Evolutionary conservation across 2,329 filamentous ascomycete species (phyloP).

Genomic region (Ophiostoma tasmaniense): DNA sequence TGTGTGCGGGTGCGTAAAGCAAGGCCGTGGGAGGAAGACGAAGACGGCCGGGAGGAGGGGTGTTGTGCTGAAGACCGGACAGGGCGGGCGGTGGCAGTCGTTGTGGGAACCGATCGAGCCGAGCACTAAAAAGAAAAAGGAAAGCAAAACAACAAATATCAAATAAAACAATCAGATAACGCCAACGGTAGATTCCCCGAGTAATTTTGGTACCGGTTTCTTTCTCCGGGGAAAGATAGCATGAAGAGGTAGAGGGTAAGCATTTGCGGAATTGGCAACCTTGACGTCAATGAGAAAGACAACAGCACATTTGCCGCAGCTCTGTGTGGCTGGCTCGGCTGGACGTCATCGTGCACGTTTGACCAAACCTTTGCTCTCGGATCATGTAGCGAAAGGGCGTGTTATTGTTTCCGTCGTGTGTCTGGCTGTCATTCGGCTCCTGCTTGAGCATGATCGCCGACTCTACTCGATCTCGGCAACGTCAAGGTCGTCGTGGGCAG

Average conservation of each 20-base stretch:
- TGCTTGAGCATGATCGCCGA: not conserved
- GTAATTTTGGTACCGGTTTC: not conserved
- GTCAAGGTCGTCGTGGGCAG: constrained; percentile 88
- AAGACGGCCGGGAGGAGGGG: not conserved
- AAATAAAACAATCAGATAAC: not conserved
- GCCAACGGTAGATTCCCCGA: not conserved
- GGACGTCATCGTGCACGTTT: not conserved
- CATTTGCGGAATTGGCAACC: not conserved
- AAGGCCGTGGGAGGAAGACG: not conserved
- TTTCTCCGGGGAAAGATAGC: not conserved
- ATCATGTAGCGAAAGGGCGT: not conserved
- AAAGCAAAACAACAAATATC: constrained; percentile 1
- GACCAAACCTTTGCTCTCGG: not conserved
- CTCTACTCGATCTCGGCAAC: constrained; percentile 81
- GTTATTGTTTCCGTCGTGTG: not conserved
- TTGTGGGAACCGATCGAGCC: constrained; percentile 17
- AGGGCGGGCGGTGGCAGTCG: constrained; percentile 2
- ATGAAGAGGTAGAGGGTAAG: not conserved
- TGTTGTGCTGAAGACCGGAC: not conserved
- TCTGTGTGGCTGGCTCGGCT: not conserved
- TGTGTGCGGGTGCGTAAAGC: not conserved
- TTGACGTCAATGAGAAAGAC: not conserved
- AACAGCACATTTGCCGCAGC: not conserved
- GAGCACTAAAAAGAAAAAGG: constrained; percentile 19
- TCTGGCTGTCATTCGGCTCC: not conserved